Conservation (phyloP, 2,329 filamentous ascomycete genomes). For the Fusarium lyarnte region DNA sequence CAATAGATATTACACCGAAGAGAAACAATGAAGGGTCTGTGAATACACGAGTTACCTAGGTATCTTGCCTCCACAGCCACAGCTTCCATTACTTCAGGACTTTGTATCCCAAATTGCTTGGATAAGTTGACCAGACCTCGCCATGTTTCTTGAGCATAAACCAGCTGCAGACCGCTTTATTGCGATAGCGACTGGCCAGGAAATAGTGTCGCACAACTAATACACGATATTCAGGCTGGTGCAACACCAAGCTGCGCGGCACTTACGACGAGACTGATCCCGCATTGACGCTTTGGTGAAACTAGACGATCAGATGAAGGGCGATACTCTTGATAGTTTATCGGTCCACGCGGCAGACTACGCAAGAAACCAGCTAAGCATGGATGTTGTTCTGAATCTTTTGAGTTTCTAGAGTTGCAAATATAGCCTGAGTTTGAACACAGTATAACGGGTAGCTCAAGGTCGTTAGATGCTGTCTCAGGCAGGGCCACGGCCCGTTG, state of each 20-base stretch:
- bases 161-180: conserved; percentile 1
- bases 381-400: background rate
- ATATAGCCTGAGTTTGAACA: background rate
- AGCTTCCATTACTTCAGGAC: background rate
- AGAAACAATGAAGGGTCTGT: background rate
- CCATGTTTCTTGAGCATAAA: background rate
- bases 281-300: conserved; percentile 9
- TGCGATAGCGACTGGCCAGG: conserved; percentile 3
- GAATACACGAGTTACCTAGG: background rate
- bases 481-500: conserved; percentile 22
- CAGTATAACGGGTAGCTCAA: background rate
- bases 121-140: background rate
- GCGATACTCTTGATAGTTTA: background rate
- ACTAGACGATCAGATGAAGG: background rate
- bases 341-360: background rate
- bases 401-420: background rate
- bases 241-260: conserved; percentile 17
- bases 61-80: background rate
- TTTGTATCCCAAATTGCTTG: background rate
- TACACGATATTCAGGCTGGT: conserved; percentile 11
- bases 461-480: conserved; percentile 6
- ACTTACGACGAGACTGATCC: conserved; percentile 18
- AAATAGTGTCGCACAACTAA: conserved; percentile 18
- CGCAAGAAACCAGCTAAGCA: background rate
- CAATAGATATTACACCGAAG: background rate